A percentile compares a stretch with the other conserved stretches of the same genome.
phyloP scores from a whole-genome alignment of 2,329 filamentous ascomycete genomes.

The Penicillium fuscoglaucum region DNA sequence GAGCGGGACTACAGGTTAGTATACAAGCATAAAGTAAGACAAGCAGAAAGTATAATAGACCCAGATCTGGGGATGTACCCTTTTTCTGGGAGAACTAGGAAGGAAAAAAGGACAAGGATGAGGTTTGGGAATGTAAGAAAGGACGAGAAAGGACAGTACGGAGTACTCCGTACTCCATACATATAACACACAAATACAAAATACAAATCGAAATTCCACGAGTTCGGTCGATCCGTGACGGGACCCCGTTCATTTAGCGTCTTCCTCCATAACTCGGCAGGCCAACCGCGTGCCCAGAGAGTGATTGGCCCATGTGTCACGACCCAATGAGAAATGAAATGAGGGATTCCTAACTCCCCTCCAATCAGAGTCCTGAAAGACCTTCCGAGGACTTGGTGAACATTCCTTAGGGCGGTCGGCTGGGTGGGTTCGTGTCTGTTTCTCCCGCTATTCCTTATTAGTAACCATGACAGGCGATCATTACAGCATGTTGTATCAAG shows the following conservation, averaged over 20 bases:
- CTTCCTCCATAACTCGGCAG: conserved; percentile 20
- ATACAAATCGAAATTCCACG: conserved; percentile 1
- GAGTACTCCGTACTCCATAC: neutral
- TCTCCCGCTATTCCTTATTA: neutral
- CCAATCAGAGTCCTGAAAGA: conserved; percentile 19
- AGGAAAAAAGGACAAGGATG: neutral
- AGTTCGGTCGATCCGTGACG: conserved; percentile 12
- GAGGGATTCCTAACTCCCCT: conserved; percentile 1
- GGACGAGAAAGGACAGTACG: neutral
- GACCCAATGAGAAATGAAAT: conserved; percentile 18
- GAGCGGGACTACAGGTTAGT: neutral
- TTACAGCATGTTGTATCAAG: neutral
- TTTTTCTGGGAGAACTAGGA: neutral
- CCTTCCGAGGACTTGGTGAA: conserved; percentile 12
- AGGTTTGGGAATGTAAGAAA: neutral
- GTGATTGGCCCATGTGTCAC: conserved; percentile 9
- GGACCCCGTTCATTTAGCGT: conserved; percentile 11
- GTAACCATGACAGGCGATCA: conserved; percentile 7
- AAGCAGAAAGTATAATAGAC: neutral
- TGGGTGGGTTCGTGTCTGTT: conserved; percentile 6
- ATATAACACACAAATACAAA: neutral
- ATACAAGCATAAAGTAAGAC: neutral
- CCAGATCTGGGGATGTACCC: neutral
- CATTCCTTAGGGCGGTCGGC: conserved; percentile 11
- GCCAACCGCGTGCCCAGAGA: conserved; percentile 3